Evolutionary conservation across 768 basidiomycete species (phyloP), one percentile per base, ranked within the genome.

Genomic region (Leccinum arenicola): DNA sequence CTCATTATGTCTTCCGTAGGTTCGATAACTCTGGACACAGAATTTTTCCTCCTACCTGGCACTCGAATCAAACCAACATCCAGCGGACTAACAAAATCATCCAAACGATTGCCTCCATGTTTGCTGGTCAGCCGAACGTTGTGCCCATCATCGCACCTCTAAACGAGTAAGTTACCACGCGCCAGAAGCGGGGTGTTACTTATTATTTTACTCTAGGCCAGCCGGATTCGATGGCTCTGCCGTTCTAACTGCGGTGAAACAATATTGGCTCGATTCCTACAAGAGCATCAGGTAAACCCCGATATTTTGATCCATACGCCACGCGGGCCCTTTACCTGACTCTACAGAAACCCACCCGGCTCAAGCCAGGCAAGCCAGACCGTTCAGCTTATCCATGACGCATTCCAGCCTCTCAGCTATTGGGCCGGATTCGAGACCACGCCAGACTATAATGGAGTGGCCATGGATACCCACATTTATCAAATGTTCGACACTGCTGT

Each of bases 21-120:
- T 93, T 84, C 66, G 91, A 93, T 66, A 93, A 93, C 66, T 92
- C 90, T 50, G 91, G 91, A 19, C 87, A 86, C 52, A 82, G 73
- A 59, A 70, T 84, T 60, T 57, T 77, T 9, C 82, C 71, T 63
- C 91, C 91, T 17, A 70, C 75, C 33, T 93, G 91, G 91, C 87
- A 91, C 12, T 80, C 82, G 1, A 80, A 80, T 51, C 78, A 81
- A 59, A 81, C 78, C 33, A 88, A 92, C 65, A 79, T 93, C 50
- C 75, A 80, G 50, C 86, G 90, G 36, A 87, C 88, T 17, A 76
- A 88, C 69, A 73, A 76, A 9, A 76, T 93, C 62, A 86, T 93
- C 70, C 80, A 84, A 70, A 77, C 63, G 12, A 76, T 93, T 57
- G 84, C 86, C 15, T 74, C 76, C 57, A 82, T 83, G 77, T 91